These are phyloP conservation scores for Pseudogymnoascus sp. DNA, from an alignment of 2,329 filamentous ascomycete genomes.

Conservation along the genomic window DNA sequence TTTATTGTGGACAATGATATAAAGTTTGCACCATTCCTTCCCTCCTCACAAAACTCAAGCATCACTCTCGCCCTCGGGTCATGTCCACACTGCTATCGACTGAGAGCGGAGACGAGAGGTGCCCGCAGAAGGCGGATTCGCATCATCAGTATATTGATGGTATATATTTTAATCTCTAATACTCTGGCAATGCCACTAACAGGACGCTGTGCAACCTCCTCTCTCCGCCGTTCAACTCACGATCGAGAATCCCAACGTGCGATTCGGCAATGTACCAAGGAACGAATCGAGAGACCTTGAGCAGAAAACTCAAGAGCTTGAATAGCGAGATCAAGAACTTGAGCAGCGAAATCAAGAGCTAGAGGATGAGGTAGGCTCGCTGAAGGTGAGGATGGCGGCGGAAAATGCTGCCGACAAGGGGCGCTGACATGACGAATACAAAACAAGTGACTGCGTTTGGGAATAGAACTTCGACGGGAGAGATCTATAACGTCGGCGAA, in stretches of 20 bases:
- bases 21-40: background rate
- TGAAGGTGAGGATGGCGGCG: background rate
- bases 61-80: too few species aligned
- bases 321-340: too few species aligned
- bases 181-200: background rate
- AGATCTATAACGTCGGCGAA: too few species aligned
- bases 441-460: too few species aligned
- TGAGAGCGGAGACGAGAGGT: background rate
- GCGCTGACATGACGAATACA: too few species aligned
- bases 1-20: background rate
- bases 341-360: constrained; percentile 26
- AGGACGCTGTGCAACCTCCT: constrained; percentile 19
- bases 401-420: background rate
- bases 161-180: background rate
- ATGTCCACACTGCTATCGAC: background rate
- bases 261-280: constrained; percentile 78
- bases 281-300: constrained; percentile 65
- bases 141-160: background rate
- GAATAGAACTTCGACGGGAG: too few species aligned
- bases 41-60: background rate
- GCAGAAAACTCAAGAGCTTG: too few species aligned
- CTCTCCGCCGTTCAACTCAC: constrained; percentile 81
- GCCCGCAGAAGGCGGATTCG: background rate
- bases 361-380: constrained; percentile 21
- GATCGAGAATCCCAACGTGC: constrained; percentile 85